Conservation (phyloP, 352 stramenopile species). For the Globisporangium cederbergense region DNA sequence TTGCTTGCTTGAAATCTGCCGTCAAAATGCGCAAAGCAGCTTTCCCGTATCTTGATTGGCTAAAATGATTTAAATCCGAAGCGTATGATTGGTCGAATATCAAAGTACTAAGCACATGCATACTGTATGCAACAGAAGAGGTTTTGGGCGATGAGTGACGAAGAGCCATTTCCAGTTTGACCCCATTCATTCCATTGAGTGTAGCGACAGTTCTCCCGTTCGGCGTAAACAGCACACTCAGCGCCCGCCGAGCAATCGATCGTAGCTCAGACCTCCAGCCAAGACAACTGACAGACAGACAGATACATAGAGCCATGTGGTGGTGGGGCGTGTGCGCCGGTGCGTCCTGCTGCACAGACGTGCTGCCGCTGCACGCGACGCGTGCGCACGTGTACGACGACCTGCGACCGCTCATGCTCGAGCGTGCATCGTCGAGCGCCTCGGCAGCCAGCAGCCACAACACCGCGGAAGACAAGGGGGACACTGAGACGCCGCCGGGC, state of each 20-base stretch:
- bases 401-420: constrained; percentile 36
- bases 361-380: constrained; percentile 23
- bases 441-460: neutral
- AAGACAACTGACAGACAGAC: neutral
- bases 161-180: neutral
- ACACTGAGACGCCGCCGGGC: constrained; percentile 24
- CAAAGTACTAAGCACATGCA: neutral
- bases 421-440: constrained; percentile 14
- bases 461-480: neutral
- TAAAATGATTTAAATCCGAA: neutral
- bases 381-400: constrained; percentile 44
- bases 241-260: neutral
- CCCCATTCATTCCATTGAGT: neutral
- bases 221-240: constrained; percentile 3
- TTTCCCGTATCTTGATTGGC: neutral
- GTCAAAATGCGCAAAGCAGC: no score
- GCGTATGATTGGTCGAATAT: neutral
- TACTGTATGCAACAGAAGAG: neutral
- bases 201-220: neutral
- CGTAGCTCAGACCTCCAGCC: neutral
- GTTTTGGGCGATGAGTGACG: neutral
- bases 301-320: constrained; percentile 34
- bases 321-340: constrained; percentile 61
- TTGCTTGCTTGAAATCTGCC: neutral
- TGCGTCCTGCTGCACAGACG: constrained; percentile 45